Evolutionary conservation across 2,329 filamentous ascomycete species (phyloP), one percentile per base, ranked within the genome.

Genomic region (Arthrobotrys entomopaga): DNA sequence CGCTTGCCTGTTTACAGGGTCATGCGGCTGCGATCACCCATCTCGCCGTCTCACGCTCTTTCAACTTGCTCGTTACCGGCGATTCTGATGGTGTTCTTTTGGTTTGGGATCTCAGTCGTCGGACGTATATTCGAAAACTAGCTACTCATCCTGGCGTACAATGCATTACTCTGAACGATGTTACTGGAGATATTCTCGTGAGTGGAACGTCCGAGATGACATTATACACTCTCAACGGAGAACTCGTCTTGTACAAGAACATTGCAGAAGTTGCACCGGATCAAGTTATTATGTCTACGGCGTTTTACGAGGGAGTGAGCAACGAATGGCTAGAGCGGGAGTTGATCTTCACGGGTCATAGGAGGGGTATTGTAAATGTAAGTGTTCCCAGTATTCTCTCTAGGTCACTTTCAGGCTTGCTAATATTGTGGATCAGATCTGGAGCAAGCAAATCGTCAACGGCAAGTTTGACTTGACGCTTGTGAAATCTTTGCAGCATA

Each of bases 301-400:
- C 93, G 1, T 97, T 97, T 81, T 98, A 98, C 82, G 93, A 98
- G 81, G 94, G 94, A 0, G 87, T 89, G 0, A 90, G 90, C 1
- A 95, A 93, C 78, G 95, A 98, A 82, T 98, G 93, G 92, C 85
- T 97, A 2, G 92, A 96, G 82, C 89, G 90, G 64, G 89, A 90
- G 74, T 84, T 99, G 49, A 84, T 98, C 42, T 93, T 99, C 77
- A 98, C 94, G 0, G 95, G 95, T 0, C 95, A 98, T 80, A 86
- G 87, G 76, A 85, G 89, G 59, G 95, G 95, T 0, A 86, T 93
- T 13, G 93, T 96, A 38, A 96, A 96, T 79, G 88, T 91, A 19
- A 91, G 90, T 66, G 10, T 34, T 8, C 2, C 1, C 29, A n/a
- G 6, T 34, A 34, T 34, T 26, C 15, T 22, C 53, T 54, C n/a